phyloP scores from a whole-genome alignment of 441 rosid genomes.

The Erodium moschatum region DNA sequence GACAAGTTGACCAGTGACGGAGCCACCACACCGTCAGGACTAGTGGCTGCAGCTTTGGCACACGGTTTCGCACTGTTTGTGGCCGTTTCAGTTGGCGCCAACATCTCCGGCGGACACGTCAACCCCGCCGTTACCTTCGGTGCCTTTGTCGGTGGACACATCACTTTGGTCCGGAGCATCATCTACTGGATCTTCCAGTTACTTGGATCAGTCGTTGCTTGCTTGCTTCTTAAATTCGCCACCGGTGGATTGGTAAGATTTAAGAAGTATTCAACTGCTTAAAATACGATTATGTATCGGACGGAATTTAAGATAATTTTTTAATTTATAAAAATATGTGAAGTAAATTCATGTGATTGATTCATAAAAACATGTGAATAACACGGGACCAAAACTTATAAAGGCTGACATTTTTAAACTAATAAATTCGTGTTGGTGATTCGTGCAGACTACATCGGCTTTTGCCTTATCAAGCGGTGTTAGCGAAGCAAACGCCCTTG shows the following conservation, averaged over 20 bases:
- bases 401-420: too few species aligned
- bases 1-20: conserved; percentile 32
- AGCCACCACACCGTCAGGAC: conserved; percentile 35
- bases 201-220: conserved; percentile 46
- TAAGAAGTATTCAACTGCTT: too few species aligned
- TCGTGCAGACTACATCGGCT: conserved; percentile 34
- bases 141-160: conserved; percentile 50
- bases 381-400: too few species aligned
- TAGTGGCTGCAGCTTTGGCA: conserved; percentile 35
- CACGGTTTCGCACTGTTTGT: conserved; percentile 35
- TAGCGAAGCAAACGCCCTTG: conserved; percentile 37
- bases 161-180: conserved; percentile 34
- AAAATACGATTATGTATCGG: too few species aligned
- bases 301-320: too few species aligned
- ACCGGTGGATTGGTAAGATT: conserved; percentile 48
- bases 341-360: too few species aligned
- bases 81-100: conserved; percentile 38
- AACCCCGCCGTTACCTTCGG: conserved; percentile 59
- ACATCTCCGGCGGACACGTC: conserved; percentile 19
- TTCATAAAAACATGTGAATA: too few species aligned
- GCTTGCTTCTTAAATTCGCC: conserved; percentile 43
- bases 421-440: not conserved
- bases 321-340: too few species aligned
- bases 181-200: conserved; percentile 46
- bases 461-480: conserved; percentile 40